Percentiles rank a stretch among this genome's conserved stretches.
Conservation (phyloP, 148 eudicot genomes). For the Amaranthus hypochondriacus region DNA sequence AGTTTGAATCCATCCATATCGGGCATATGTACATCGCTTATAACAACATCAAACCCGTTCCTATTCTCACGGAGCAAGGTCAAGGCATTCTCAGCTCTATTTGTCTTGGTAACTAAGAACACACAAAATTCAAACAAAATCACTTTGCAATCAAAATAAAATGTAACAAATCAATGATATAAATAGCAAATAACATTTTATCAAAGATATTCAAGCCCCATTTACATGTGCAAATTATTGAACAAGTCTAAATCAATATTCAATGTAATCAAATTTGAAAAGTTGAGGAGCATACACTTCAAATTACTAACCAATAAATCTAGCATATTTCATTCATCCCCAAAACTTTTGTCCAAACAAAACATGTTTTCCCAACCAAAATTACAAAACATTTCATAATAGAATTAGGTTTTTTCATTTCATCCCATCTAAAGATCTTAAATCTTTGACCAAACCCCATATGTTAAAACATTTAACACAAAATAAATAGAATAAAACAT, state of each 20-base stretch:
- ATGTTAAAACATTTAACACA: not conserved
- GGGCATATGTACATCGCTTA: constrained; percentile 96
- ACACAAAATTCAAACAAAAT: constrained; percentile 2
- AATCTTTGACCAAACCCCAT: not conserved
- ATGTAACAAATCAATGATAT: constrained; percentile 2
- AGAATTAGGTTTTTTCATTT: not conserved
- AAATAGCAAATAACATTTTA: not conserved
- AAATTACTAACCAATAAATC: constrained; percentile 2
- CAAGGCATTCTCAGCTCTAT: constrained; percentile 76
- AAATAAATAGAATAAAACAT: not conserved
- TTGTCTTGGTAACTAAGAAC: constrained; percentile 73
- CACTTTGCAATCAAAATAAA: not conserved
- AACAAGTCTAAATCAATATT: constrained; percentile 1
- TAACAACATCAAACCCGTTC: constrained; percentile 73
- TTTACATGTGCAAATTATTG: constrained; percentile 16
- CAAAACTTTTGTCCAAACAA: not conserved
- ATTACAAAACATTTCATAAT: constrained; percentile 1
- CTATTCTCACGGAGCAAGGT: constrained; percentile 50
- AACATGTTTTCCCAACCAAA: not conserved
- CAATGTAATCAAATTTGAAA: constrained; percentile 1
- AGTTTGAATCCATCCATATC: constrained; percentile 97
- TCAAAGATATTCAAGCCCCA: constrained; percentile 1
- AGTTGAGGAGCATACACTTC: not conserved
- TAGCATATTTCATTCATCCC: not conserved
- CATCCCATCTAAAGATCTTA: not conserved